phyloP scores from a whole-genome alignment of 352 stramenopile species.

The Phytophthora capsici region DNA sequence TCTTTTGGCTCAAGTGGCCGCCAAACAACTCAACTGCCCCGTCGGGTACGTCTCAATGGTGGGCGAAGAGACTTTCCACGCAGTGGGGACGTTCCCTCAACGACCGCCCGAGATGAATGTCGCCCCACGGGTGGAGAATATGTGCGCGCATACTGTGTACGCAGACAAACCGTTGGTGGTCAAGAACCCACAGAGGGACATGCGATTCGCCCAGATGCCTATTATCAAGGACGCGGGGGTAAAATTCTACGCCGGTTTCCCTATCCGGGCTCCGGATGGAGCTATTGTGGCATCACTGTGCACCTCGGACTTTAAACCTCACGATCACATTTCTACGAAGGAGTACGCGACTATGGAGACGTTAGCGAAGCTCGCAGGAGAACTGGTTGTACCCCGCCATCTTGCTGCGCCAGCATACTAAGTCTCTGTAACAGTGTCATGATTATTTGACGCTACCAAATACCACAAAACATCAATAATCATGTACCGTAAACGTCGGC shows the following conservation, averaged over 20 bases:
- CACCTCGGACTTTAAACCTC: conserved; percentile 45
- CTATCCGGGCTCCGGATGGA: conserved; percentile 54
- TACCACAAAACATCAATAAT: too few relatives aligned
- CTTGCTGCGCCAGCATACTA: conserved; percentile 21
- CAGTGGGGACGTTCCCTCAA: too few relatives aligned
- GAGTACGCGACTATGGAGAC: conserved; percentile 74
- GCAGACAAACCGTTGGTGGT: conserved; percentile 57
- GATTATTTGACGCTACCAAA: too few relatives aligned
- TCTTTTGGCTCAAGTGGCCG: conserved; percentile 51
- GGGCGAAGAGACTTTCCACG: too few relatives aligned
- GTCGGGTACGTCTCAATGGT: too few relatives aligned
- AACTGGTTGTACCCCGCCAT: conserved; percentile 40
- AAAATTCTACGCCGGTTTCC: conserved; percentile 73
- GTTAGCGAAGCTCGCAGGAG: conserved; percentile 48
- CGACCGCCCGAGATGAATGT: too few relatives aligned
- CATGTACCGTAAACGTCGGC: too few relatives aligned
- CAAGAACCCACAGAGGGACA: conserved; percentile 63
- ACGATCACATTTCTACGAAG: conserved; percentile 62
- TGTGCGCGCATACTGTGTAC: conserved; percentile 64
- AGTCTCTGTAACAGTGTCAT: too few relatives aligned
- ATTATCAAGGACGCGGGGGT: conserved; percentile 47
- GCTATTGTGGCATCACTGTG: conserved; percentile 60
- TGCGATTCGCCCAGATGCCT: conserved; percentile 63
- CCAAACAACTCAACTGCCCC: too few relatives aligned
- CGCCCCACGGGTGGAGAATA: too few relatives aligned